Evolutionary conservation across 2,329 filamentous ascomycete species (phyloP).

Genomic region (Colletotrichum brevisporum): DNA sequence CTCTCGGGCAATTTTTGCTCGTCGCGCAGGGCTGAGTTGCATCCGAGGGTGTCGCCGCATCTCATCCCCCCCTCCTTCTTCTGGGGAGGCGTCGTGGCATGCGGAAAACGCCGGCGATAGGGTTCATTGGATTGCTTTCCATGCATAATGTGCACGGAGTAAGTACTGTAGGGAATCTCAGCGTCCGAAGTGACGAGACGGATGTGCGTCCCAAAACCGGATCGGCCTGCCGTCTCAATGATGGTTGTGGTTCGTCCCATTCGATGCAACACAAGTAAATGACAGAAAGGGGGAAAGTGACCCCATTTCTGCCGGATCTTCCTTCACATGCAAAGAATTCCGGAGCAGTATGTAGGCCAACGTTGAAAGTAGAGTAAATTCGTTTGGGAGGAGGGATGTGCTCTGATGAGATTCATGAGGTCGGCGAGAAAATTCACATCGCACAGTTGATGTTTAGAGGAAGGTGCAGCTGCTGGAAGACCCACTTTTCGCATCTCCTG

Average conservation of each 20-base stretch:
- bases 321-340: constrained; percentile 25
- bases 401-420: too few species aligned
- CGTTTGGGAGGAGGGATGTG: too few species aligned
- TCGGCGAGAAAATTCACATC: too few species aligned
- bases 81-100: background rate
- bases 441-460: too few species aligned
- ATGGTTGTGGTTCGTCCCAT: constrained; percentile 27
- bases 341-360: background rate
- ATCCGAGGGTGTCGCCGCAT: constrained; percentile 20
- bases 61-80: background rate
- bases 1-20: constrained; percentile 9
- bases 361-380: too few species aligned
- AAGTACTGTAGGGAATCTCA: background rate
- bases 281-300: background rate
- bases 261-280: constrained; percentile 13
- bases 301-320: constrained; percentile 23
- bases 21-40: constrained; percentile 13
- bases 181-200: background rate
- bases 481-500: too few species aligned
- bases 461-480: too few species aligned
- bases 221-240: background rate
- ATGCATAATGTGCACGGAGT: too few species aligned
- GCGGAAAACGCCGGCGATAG: too few species aligned
- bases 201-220: constrained; percentile 6
- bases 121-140: too few species aligned